Conservation (phyloP, 192 early-diverging fungal species). For the Backusella tuberculispora region DNA sequence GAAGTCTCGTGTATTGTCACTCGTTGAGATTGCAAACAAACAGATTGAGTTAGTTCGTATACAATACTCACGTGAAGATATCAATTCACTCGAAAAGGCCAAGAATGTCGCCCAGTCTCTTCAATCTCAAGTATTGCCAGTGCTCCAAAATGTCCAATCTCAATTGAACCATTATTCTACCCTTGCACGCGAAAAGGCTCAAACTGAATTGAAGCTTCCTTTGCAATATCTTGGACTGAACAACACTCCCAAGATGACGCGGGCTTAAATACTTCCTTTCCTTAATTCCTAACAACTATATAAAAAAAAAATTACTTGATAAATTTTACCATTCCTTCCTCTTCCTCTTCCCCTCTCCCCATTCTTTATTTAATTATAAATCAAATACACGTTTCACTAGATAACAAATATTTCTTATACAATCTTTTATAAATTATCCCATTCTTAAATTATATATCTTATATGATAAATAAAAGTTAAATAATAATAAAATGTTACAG, state of each 20-base stretch:
- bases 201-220: slow-evolving; percentile 33
- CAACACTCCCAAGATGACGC: slow-evolving; percentile 25
- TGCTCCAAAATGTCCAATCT: slow-evolving; percentile 48
- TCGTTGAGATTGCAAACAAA: slow-evolving; percentile 49
- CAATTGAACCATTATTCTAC: slow-evolving; percentile 37
- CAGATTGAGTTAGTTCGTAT: slow-evolving; percentile 46
- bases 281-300: neutral
- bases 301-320: slow-evolving; percentile 7
- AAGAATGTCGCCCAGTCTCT: slow-evolving; percentile 53
- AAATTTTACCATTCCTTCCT: neutral
- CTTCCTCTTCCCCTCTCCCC: neutral
- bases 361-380: neutral
- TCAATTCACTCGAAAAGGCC: slow-evolving; percentile 57
- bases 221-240: slow-evolving; percentile 36
- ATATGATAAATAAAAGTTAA: slow-evolving; percentile 3
- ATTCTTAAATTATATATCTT: neutral
- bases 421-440: slow-evolving; percentile 2
- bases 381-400: neutral
- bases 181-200: slow-evolving; percentile 31
- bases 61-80: slow-evolving; percentile 49
- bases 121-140: slow-evolving; percentile 53
- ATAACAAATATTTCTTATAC: neutral
- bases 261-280: neutral
- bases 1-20: slow-evolving; percentile 46
- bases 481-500: neutral